Conservation (phyloP, 1,139 yeast genomes). For the Protomyces gravidus region DNA sequence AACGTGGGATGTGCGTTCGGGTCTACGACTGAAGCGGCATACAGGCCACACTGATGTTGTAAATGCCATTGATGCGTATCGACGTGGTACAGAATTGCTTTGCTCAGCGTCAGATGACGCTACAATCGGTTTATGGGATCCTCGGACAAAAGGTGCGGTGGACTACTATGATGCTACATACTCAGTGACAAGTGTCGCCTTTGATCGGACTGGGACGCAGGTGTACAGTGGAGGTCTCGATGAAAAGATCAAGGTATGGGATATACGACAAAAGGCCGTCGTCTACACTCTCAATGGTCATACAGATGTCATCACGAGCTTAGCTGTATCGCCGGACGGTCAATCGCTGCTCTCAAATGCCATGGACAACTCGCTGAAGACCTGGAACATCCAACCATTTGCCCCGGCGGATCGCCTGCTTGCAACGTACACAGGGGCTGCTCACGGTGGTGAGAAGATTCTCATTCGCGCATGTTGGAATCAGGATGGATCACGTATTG, state of each 20-base stretch:
- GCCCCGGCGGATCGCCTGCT: constrained; percentile 46
- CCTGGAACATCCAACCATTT: constrained; percentile 53
- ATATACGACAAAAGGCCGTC: constrained; percentile 41
- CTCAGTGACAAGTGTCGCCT: constrained; percentile 57
- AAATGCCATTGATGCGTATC: constrained; percentile 49
- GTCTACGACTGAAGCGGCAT: constrained; percentile 53
- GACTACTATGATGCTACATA: constrained; percentile 47
- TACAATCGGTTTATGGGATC: constrained; percentile 58
- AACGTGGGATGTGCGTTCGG: constrained; percentile 56
- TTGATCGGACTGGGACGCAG: constrained; percentile 43
- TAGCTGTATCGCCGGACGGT: constrained; percentile 51
- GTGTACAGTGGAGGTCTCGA: constrained; percentile 66
- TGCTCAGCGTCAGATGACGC: constrained; percentile 69
- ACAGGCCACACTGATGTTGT: constrained; percentile 53
- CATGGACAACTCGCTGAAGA: constrained; percentile 54
- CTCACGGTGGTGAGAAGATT: constrained; percentile 51
- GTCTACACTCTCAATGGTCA: constrained; percentile 47
- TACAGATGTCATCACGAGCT: constrained; percentile 50
- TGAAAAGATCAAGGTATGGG: constrained; percentile 49
- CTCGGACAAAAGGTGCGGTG: constrained; percentile 49
- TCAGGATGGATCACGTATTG: constrained; percentile 43
- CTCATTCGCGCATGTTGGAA: constrained; percentile 51
- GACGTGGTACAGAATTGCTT: constrained; percentile 41
- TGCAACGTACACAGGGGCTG: constrained; percentile 57
- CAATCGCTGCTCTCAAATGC: constrained; percentile 53